These are phyloP conservation scores for Alternaria infectoria DNA, from an alignment of 2,329 filamentous ascomycete species.

Conservation along the genomic window DNA sequence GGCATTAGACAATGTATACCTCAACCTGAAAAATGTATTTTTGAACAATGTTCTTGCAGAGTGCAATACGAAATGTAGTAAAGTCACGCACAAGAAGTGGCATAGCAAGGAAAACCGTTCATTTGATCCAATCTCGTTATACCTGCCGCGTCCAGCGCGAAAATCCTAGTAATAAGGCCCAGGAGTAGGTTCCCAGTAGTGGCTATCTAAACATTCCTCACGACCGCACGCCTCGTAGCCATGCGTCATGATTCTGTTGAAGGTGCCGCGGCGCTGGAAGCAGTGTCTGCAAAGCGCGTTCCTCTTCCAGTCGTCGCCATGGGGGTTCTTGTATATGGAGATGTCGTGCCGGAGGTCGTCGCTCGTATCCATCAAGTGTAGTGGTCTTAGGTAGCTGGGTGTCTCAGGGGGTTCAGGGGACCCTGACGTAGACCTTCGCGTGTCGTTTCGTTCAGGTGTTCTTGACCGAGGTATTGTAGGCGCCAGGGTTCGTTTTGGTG, in stretches of 20 bases:
- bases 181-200: slow-evolving; percentile 34
- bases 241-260: slow-evolving; percentile 26
- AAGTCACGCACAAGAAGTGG: neutral
- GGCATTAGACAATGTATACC: neutral
- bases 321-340: slow-evolving; percentile 34
- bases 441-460: neutral
- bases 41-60: neutral
- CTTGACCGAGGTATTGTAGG: neutral
- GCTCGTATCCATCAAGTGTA: slow-evolving; percentile 35
- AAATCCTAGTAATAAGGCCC: neutral
- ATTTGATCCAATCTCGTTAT: neutral
- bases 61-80: neutral
- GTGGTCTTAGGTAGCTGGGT: slow-evolving; percentile 29
- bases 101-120: neutral
- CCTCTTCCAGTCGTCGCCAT: slow-evolving; percentile 30
- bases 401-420: slow-evolving; percentile 16
- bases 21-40: neutral
- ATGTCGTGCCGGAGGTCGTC: slow-evolving; percentile 12
- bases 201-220: slow-evolving; percentile 32
- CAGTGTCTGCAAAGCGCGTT: slow-evolving; percentile 36
- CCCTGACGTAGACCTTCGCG: slow-evolving; percentile 5
- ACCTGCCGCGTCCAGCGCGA: neutral
- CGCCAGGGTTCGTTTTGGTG: neutral
- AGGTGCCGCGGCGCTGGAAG: slow-evolving; percentile 33
- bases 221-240: slow-evolving; percentile 39